Evolutionary conservation across 1,284 basidiomycete genomes (phyloP), one percentile per base, ranked within the genome.

Genomic region (Ceratobasidium sp.): DNA sequence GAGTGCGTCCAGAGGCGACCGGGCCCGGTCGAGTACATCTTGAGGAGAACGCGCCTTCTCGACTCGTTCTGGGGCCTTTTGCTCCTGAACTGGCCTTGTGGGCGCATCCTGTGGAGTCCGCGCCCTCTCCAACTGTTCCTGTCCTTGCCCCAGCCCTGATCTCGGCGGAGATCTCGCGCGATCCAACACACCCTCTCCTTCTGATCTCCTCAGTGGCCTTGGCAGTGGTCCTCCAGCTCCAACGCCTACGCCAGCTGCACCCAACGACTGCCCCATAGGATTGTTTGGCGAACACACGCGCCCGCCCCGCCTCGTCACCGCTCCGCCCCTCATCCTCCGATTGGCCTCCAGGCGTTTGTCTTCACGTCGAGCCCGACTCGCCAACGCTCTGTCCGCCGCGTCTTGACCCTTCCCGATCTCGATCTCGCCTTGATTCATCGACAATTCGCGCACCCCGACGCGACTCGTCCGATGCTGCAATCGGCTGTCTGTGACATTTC

Each of bases 381-480:
- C 64, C 70, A 13, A 74, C 46, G 22, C 70, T 74, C 34, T 62
- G 70, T 4, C 44, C 70, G n/a, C 70, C 70, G 19, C 70, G 57
- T 7, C 70, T 8, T 2, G 51, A 13, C 17, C 34, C 43, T 54
- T 64, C 70, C 22, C 46, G 65, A 15, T 70, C 66, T 1, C n/a
- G n/a, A n/a, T n/a, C n/a, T n/a, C 59, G 70, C 29, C 70, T n/a
- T 3, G 57, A 44, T 59, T 74, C 70, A 29, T 74, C 70, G 4
- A 61, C 69, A 22, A 56, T 71, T n/a, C 57, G 67, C 11, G 67
- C 67, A 0, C 67, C 67, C 11, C 65, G 65, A 4, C 65, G 37
- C 4, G 52, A 19, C 9, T 69, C 67, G 13, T 64, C 61, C 13
- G 19, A 3, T 15, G 52, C 9, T 15, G 56, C 22, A 22, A 1